These are phyloP conservation scores for Beauveria sp. DNA, from an alignment of 2,329 filamentous ascomycete species.

Conservation along the genomic window DNA sequence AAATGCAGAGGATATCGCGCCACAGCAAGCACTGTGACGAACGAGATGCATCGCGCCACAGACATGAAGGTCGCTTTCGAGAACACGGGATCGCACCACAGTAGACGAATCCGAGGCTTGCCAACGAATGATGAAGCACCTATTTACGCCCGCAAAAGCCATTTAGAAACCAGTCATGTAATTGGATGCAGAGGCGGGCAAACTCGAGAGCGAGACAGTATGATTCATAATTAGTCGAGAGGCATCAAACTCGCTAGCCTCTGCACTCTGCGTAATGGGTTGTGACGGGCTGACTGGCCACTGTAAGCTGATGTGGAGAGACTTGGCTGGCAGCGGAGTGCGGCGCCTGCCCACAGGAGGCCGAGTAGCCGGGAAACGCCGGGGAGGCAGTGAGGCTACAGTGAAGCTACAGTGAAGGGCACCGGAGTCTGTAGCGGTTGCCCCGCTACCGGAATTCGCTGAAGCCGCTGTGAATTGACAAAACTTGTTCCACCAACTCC, in stretches of 20 bases:
- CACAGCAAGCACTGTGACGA: not conserved
- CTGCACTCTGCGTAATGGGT: conserved; percentile 7
- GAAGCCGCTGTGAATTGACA: not conserved
- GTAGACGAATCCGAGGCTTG: too few relatives aligned
- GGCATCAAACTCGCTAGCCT: not conserved
- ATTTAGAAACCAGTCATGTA: not conserved
- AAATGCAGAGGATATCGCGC: not conserved
- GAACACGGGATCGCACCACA: too few relatives aligned
- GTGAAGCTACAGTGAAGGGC: not conserved
- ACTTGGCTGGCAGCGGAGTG: not conserved
- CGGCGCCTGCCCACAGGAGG: conserved; percentile 4
- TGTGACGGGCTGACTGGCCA: not conserved
- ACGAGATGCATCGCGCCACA: too few relatives aligned
- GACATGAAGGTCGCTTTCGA: too few relatives aligned
- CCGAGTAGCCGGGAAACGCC: conserved; percentile 11
- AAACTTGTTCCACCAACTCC: not conserved
- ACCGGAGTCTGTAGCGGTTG: not conserved
- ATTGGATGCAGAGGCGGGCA: not conserved
- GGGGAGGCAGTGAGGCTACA: not conserved
- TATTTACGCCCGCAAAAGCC: not conserved
- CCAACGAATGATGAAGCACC: too few relatives aligned
- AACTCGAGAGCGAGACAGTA: not conserved
- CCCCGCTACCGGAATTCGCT: conserved; percentile 8
- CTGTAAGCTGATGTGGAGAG: conserved; percentile 8
- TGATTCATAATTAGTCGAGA: conserved; percentile 11